Evolutionary conservation across 164 flowering plant genomes (phyloP).

Genomic region (Vitis riparia): DNA sequence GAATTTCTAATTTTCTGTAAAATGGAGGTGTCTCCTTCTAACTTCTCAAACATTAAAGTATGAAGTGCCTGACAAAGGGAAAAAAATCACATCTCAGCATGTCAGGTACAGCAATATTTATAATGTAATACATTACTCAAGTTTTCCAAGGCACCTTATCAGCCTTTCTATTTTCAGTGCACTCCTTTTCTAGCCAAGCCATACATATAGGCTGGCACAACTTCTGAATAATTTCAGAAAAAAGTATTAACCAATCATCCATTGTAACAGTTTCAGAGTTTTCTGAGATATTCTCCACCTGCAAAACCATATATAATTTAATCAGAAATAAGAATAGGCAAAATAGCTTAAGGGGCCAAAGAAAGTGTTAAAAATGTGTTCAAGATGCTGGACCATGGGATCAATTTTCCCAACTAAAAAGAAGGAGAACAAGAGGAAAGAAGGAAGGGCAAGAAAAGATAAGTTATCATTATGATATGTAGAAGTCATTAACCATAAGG

Average conservation of each 20-base stretch:
- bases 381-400: too few species aligned
- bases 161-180: slow-evolving; percentile 26
- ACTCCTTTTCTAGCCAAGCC: slow-evolving; percentile 75
- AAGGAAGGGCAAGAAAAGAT: too few species aligned
- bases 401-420: too few species aligned
- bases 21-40: slow-evolving; percentile 52
- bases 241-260: slow-evolving; percentile 36
- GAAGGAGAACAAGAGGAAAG: too few species aligned
- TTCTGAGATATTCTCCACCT: slow-evolving; percentile 60
- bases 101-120: slow-evolving; percentile 1
- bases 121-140: not conserved
- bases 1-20: slow-evolving; percentile 57
- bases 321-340: slow-evolving; percentile 1
- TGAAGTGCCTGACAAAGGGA: slow-evolving; percentile 46
- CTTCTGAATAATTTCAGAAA: slow-evolving; percentile 45
- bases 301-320: slow-evolving; percentile 22
- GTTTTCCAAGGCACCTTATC: slow-evolving; percentile 41
- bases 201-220: slow-evolving; percentile 45
- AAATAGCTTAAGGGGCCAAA: not conserved
- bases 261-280: slow-evolving; percentile 20
- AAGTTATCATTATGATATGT: too few species aligned
- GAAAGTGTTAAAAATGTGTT: not conserved
- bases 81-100: slow-evolving; percentile 6
- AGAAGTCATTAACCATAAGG: too few species aligned
- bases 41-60: slow-evolving; percentile 41